Conservation (phyloP, 2,329 filamentous ascomycete species). For the Zymoseptoria brevis region DNA sequence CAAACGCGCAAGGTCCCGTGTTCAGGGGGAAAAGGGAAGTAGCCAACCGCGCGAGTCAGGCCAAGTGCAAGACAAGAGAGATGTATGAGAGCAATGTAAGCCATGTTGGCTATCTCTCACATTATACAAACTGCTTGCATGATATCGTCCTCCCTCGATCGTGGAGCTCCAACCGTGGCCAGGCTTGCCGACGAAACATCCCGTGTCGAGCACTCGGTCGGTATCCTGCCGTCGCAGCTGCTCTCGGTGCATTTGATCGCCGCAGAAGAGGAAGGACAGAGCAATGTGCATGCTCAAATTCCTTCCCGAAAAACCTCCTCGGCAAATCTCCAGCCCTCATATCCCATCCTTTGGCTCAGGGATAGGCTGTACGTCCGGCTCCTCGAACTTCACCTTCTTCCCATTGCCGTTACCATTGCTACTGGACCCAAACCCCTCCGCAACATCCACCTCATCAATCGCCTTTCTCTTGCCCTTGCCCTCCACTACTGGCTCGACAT, state of each 20-base stretch:
- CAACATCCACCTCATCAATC: slow-evolving; percentile 12
- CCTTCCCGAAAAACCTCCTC: neutral
- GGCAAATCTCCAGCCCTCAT: neutral
- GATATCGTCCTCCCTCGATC: neutral
- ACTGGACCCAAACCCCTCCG: neutral
- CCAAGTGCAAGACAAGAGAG: no score
- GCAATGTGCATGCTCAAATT: neutral
- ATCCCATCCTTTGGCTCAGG: neutral
- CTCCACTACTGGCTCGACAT: slow-evolving; percentile 10
- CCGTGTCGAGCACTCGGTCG: no score
- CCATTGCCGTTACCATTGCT: slow-evolving; percentile 10
- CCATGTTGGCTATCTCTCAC: neutral
- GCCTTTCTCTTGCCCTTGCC: slow-evolving; percentile 27
- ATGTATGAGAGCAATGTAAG: neutral
- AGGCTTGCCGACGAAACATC: no score
- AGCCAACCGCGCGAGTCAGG: neutral
- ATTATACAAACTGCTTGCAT: neutral
- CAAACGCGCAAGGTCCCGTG: neutral
- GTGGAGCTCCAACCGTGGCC: neutral
- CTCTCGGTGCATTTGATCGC: no score
- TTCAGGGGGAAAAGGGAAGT: neutral
- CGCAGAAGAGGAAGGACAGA: neutral
- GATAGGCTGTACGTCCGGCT: neutral
- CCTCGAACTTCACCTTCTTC: slow-evolving; percentile 25
- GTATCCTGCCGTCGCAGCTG: no score